Percentiles rank a stretch among this genome's conserved stretches.
phyloP scores from a whole-genome alignment of 2,329 filamentous ascomycete genomes.

The Fusarium globosum region DNA sequence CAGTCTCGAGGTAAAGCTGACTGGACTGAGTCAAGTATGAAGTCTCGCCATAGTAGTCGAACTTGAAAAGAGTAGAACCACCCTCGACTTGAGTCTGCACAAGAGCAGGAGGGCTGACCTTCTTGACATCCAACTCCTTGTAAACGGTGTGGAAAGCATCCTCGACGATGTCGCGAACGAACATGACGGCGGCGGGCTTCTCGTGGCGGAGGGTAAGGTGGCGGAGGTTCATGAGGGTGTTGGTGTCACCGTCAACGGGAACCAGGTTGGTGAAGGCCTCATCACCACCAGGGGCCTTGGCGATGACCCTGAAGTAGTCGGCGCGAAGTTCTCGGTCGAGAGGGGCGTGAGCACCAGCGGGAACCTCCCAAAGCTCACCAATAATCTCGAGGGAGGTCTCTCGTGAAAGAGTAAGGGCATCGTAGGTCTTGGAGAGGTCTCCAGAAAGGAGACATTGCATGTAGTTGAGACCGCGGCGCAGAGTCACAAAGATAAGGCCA shows the following conservation, averaged over 20 bases:
- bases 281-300: slow-evolving; percentile 78
- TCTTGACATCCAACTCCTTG: slow-evolving; percentile 79
- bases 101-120: slow-evolving; percentile 89
- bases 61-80: slow-evolving; percentile 88
- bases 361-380: slow-evolving; percentile 86
- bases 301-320: slow-evolving; percentile 87
- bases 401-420: slow-evolving; percentile 84
- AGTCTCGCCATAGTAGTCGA: slow-evolving; percentile 88
- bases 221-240: slow-evolving; percentile 78
- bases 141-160: slow-evolving; percentile 83
- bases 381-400: slow-evolving; percentile 88
- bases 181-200: slow-evolving; percentile 84
- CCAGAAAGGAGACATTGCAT: slow-evolving; percentile 72
- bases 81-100: slow-evolving; percentile 97
- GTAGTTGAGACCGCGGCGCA: slow-evolving; percentile 80
- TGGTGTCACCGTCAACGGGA: slow-evolving; percentile 38
- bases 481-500: slow-evolving; percentile 84
- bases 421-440: slow-evolving; percentile 89
- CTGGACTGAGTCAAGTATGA: slow-evolving; percentile 97
- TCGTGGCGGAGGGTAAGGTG: slow-evolving; percentile 90
- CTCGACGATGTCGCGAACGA: slow-evolving; percentile 84
- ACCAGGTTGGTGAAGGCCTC: slow-evolving; percentile 90
- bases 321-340: slow-evolving; percentile 89
- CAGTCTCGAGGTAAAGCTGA: slow-evolving; percentile 97
- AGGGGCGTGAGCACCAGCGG: slow-evolving; percentile 81